Percentiles rank a stretch among this genome's conserved stretches.
These are phyloP conservation scores for Calonectria ilicicola DNA, from an alignment of 2,329 filamentous ascomycete species.

Conservation along the genomic window DNA sequence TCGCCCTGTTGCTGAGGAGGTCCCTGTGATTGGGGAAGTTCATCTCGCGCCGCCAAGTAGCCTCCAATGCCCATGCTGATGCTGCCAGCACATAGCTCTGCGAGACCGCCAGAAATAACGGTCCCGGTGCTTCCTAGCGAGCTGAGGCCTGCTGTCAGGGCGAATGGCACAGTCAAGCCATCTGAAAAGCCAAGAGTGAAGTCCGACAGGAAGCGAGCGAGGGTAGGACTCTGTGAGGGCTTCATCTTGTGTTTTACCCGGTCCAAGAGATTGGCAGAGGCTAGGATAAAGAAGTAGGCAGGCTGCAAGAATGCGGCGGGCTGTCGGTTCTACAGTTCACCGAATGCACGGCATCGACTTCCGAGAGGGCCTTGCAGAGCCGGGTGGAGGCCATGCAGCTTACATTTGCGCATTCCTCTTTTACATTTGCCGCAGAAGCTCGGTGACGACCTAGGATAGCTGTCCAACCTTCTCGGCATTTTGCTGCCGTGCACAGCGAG, in stretches of 20 bases:
- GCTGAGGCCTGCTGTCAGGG: conserved; percentile 76
- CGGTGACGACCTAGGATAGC: conserved; percentile 24
- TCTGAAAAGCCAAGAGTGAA: conserved; percentile 81
- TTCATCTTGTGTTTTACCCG: conserved; percentile 29
- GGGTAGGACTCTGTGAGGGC: conserved; percentile 40
- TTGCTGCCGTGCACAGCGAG: conserved; percentile 10
- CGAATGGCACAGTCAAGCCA: conserved; percentile 81
- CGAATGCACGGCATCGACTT: neutral
- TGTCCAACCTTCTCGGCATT: conserved; percentile 25
- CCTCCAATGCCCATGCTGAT: conserved; percentile 82
- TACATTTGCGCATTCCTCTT: neutral
- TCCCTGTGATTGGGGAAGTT: conserved; percentile 19
- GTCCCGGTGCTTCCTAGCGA: conserved; percentile 70
- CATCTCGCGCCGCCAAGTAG: conserved; percentile 70
- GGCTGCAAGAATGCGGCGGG: neutral
- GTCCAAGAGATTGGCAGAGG: neutral
- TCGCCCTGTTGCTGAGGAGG: neutral
- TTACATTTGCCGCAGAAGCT: neutral
- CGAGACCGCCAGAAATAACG: conserved; percentile 76
- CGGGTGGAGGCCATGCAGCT: neutral
- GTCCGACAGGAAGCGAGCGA: conserved; percentile 66
- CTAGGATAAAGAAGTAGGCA: neutral
- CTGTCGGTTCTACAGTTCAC: neutral
- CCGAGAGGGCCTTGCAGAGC: neutral
- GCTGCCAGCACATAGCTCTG: conserved; percentile 77